Conservation (phyloP, 2,329 filamentous ascomycete genomes). For the Westerdykella sp. region DNA sequence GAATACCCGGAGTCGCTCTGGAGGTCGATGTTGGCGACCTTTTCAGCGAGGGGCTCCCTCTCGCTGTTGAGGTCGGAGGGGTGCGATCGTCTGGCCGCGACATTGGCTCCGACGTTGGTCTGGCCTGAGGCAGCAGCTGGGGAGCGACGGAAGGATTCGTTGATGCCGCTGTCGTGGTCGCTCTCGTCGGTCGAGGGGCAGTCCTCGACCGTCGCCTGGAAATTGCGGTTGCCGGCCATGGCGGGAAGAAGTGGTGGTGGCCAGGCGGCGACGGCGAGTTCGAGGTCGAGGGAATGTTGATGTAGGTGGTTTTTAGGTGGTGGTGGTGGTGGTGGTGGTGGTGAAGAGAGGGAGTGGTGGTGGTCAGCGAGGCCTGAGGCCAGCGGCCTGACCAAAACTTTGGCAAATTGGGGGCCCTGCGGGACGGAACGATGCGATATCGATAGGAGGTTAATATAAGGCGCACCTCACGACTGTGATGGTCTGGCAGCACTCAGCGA, state of each 20-base stretch:
- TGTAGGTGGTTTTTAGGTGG: background rate
- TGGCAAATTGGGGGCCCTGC: constrained; percentile 1
- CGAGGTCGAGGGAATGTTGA: background rate
- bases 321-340: background rate
- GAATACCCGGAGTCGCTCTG: constrained; percentile 59
- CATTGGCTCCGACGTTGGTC: constrained; percentile 50
- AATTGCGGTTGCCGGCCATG: constrained; percentile 17
- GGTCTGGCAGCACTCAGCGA: constrained; percentile 4
- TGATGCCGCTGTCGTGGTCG: constrained; percentile 10
- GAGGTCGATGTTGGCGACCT: constrained; percentile 39
- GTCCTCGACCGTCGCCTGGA: constrained; percentile 34
- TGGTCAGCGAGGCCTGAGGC: constrained; percentile 1
- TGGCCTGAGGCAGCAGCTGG: constrained; percentile 35
- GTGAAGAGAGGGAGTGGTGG: background rate
- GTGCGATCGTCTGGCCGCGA: constrained; percentile 44
- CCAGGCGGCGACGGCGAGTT: background rate
- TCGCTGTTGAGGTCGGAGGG: constrained; percentile 31
- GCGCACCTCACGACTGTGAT: constrained; percentile 7
- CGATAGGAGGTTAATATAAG: constrained; percentile 13
- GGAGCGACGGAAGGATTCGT: constrained; percentile 34
- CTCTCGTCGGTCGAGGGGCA: constrained; percentile 37
- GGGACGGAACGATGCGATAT: constrained; percentile 11
- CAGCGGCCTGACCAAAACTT: background rate
- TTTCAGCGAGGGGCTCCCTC: constrained; percentile 21
- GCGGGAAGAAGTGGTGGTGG: constrained; percentile 3